Conservation (phyloP, 2,329 filamentous ascomycete species). For the Diaporthe longicolla region DNA sequence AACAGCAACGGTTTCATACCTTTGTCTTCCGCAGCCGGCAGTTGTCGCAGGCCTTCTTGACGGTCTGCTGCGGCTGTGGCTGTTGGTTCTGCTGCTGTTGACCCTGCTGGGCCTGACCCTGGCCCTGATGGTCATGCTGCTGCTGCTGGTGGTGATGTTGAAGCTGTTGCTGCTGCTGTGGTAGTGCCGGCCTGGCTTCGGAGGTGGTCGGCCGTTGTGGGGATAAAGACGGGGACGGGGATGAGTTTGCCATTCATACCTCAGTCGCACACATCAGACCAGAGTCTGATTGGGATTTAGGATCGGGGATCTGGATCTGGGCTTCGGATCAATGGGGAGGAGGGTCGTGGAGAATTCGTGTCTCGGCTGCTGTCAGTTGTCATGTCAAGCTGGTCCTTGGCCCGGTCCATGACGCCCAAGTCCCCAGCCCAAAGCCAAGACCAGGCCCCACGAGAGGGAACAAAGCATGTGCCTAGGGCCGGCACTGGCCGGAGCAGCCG, state of each 20-base stretch:
- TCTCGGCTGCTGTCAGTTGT: conserved; percentile 32
- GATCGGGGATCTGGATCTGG: conserved; percentile 32
- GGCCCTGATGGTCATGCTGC: conserved; percentile 2
- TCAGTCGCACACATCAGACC: conserved; percentile 27
- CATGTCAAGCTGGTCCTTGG: conserved; percentile 29
- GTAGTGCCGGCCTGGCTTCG: conserved; percentile 30
- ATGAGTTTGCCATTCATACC: conserved; percentile 39
- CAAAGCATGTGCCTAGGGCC: background rate
- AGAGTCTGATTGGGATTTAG: conserved; percentile 27
- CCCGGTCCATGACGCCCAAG: conserved; percentile 12
- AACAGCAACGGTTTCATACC: conserved; percentile 2
- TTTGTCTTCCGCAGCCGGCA: conserved; percentile 37
- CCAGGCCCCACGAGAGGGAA: background rate
- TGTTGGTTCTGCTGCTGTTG: background rate
- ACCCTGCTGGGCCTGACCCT: background rate
- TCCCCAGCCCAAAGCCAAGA: conserved; percentile 19
- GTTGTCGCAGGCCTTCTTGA: conserved; percentile 39
- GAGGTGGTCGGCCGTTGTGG: conserved; percentile 30
- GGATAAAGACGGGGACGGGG: conserved; percentile 36
- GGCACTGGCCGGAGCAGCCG: background rate
- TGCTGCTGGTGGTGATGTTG: background rate
- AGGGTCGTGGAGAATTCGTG: conserved; percentile 30
- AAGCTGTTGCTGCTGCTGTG: background rate
- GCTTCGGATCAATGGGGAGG: conserved; percentile 30
- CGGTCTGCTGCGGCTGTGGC: conserved; percentile 24